Evolutionary conservation across 331 rosid species (phyloP), one percentile per base, ranked within the genome.

Genomic region (Phaseolus coccineus): DNA sequence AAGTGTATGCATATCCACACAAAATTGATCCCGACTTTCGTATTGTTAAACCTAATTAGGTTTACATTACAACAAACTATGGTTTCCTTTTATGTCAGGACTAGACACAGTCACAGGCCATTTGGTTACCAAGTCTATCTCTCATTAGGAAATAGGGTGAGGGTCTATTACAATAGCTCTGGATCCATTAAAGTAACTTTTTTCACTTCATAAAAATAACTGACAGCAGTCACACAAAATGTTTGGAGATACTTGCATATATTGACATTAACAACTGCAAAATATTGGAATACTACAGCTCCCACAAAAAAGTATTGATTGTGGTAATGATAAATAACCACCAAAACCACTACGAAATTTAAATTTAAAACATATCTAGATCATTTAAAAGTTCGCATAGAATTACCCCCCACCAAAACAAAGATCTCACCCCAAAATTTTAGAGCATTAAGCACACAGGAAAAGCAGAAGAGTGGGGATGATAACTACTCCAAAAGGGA

Each of bases 61-160:
- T 71, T 53, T n/a, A 37, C 5, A 55, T 42, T 42, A 42, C 47
- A 2, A 42, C 47, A 42, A 42, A 66, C 5, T 57, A 22, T 69
- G n/a, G 44, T 59, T 74, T 35, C 52, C 72, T 47, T 69, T 44
- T 52, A 62, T 56, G 69, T 74, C 73, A 55, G 57, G 75, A 82
- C 71, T 63, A 59, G 72, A 40, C 64, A 59, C 25, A 73, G 51
- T 66, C 65, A 81, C 31, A 48, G 70, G 39, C 67, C 30, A 46
- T 47, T 73, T 68, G 35, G 40, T 27, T 62, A 73, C 3, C 37
- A 74, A 44, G 40, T 48, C 48, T 64, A 58, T 40, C 59, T 35
- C 72, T 69, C 48, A 37, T 37, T 73, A 42, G n/a, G 27, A 59
- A 69, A 68, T 59, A 58, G n/a, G n/a, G 3, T 47, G 56, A 68